Conservation (phyloP, 495 filamentous ascomycete genomes). For the Platismatia glauca region DNA sequence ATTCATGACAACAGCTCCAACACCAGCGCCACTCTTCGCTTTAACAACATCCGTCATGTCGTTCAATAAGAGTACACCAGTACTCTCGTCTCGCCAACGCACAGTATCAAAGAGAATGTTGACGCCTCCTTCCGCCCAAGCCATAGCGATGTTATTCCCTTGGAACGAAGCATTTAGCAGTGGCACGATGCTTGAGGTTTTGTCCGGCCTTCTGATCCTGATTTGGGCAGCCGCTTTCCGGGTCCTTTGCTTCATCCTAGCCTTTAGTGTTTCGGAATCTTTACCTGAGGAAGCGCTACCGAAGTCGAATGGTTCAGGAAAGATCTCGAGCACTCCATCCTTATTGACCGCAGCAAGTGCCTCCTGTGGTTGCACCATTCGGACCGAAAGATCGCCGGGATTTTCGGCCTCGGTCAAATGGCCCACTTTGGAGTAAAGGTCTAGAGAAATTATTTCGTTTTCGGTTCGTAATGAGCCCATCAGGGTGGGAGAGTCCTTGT, state of each 20-base stretch:
- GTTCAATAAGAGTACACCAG: constrained; percentile 38
- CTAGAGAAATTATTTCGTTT: constrained; percentile 37
- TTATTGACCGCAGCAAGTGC: constrained; percentile 44
- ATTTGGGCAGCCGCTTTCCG: constrained; percentile 42
- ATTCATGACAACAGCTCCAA: constrained; percentile 42
- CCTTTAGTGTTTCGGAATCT: constrained; percentile 33
- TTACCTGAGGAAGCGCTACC: constrained; percentile 25
- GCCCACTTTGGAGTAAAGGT: constrained; percentile 27
- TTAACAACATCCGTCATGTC: constrained; percentile 40
- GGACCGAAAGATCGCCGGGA: constrained; percentile 11
- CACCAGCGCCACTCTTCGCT: constrained; percentile 36
- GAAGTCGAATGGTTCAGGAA: constrained; percentile 45
- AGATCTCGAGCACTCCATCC: constrained; percentile 49
- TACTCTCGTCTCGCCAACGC: constrained; percentile 41
- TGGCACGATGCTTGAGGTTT: constrained; percentile 33
- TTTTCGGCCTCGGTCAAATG: constrained; percentile 1
- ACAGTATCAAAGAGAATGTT: constrained; percentile 48
- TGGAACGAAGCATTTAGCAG: constrained; percentile 42
- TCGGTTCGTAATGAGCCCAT: constrained; percentile 46
- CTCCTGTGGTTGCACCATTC: constrained; percentile 11
- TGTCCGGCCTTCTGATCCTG: constrained; percentile 42
- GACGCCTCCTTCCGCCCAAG: constrained; percentile 48
- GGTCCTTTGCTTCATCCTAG: constrained; percentile 42
- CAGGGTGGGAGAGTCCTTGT: constrained; percentile 35
- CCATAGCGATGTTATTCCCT: constrained; percentile 40